phyloP scores from a whole-genome alignment of 768 basidiomycete species.

The Gyrodon lividus region DNA sequence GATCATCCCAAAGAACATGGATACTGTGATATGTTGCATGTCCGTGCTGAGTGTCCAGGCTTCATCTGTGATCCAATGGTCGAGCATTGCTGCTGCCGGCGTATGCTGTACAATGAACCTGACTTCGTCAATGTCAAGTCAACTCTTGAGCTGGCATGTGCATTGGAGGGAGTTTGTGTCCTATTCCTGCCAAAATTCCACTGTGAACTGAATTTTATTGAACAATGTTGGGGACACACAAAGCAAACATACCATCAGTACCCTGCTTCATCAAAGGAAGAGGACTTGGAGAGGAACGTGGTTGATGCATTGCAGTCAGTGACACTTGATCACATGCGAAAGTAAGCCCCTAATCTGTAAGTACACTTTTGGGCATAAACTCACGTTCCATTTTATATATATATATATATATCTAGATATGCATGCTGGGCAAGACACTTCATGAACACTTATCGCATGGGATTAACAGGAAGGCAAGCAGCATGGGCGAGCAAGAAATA shows the following conservation, averaged over 20 bases:
- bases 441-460: slow-evolving; percentile 16
- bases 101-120: slow-evolving; percentile 39
- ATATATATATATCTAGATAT: too few species aligned
- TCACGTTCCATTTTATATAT: too few species aligned
- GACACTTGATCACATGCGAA: slow-evolving; percentile 6
- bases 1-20: slow-evolving; percentile 25
- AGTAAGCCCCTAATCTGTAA: too few species aligned
- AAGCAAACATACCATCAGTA: slow-evolving; percentile 23
- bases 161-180: too few species aligned
- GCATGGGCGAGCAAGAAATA: slow-evolving; percentile 26
- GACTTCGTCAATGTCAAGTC: slow-evolving; percentile 40
- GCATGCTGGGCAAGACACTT: too few species aligned
- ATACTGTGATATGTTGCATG: not conserved
- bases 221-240: too few species aligned
- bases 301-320: slow-evolving; percentile 6
- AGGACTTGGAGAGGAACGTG: slow-evolving; percentile 14
- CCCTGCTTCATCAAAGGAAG: slow-evolving; percentile 13
- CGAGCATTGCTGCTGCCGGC: slow-evolving; percentile 32
- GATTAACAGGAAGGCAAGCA: slow-evolving; percentile 20
- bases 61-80: slow-evolving; percentile 9
- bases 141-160: slow-evolving; percentile 29
- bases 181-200: too few species aligned
- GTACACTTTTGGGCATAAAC: too few species aligned
- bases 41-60: slow-evolving; percentile 10
- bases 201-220: too few species aligned